Conservation (phyloP, 169 alveolate species). For the Prorocentrum cordatum region DNA sequence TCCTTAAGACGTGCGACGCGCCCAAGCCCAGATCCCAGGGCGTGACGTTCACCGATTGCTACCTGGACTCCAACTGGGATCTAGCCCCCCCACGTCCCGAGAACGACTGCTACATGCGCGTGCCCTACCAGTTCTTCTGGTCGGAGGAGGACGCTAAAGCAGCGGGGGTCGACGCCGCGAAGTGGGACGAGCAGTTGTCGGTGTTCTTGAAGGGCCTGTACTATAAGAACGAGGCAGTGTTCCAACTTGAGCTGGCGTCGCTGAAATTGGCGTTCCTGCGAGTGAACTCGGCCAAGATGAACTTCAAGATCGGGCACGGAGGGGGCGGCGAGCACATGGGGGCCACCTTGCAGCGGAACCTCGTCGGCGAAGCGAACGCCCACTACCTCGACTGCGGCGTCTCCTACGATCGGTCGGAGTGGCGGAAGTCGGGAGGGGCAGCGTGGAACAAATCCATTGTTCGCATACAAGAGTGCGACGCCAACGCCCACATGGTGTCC, state of each 20-base stretch:
- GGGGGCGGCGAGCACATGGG: background rate
- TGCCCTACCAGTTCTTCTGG: too few relatives aligned
- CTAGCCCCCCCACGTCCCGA: too few relatives aligned
- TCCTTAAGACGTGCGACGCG: too few relatives aligned
- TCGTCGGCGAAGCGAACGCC: background rate
- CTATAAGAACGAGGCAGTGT: background rate
- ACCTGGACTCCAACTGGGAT: too few relatives aligned
- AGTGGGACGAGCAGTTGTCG: too few relatives aligned
- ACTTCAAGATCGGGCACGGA: background rate
- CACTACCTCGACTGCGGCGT: background rate
- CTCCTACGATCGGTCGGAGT: background rate
- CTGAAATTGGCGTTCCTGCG: background rate
- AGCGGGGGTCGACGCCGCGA: too few relatives aligned
- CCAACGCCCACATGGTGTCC: background rate
- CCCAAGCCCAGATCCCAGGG: too few relatives aligned
- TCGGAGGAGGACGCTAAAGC: too few relatives aligned
- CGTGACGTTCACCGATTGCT: too few relatives aligned
- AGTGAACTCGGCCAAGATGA: background rate
- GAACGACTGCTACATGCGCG: too few relatives aligned
- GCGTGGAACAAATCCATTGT: background rate
- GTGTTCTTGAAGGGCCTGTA: too few relatives aligned
- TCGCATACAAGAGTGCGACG: background rate
- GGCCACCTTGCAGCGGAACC: background rate
- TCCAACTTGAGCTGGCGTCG: background rate
- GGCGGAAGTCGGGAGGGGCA: background rate